These are phyloP conservation scores for Tetrapisispora pingtungensis DNA, from an alignment of 805 yeast genomes.

Conservation along the genomic window DNA sequence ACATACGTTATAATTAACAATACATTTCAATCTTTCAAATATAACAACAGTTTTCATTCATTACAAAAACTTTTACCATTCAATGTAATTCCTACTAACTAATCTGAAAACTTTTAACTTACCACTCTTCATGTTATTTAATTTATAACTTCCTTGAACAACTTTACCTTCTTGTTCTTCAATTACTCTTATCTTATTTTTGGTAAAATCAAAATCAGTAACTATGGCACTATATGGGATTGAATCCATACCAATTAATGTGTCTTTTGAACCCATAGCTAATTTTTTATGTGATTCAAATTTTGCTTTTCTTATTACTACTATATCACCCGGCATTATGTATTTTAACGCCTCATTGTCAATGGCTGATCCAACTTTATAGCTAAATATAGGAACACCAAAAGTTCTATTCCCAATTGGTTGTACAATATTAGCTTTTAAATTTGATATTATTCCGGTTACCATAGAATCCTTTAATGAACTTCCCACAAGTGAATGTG, in stretches of 20 bases:
- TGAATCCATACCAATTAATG: conserved; percentile 48
- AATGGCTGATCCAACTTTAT: conserved; percentile 43
- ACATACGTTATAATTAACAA: neutral
- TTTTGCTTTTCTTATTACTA: conserved; percentile 64
- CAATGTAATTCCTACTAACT: conserved; percentile 61
- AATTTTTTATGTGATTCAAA: conserved; percentile 57
- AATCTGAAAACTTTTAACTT: conserved; percentile 70
- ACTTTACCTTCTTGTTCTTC: conserved; percentile 48
- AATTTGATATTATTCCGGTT: conserved; percentile 28
- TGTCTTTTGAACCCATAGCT: conserved; percentile 36
- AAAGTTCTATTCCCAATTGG: conserved; percentile 58
- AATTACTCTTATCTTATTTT: conserved; percentile 59
- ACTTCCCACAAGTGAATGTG: conserved; percentile 30
- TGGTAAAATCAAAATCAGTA: conserved; percentile 61
- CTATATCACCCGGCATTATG: conserved; percentile 73
- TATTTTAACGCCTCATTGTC: conserved; percentile 45
- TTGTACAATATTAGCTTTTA: conserved; percentile 36
- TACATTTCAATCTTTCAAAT: neutral
- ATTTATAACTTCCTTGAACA: conserved; percentile 50
- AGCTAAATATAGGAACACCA: conserved; percentile 45
- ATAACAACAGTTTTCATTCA: no score
- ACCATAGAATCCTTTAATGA: conserved; percentile 21
- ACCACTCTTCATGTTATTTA: conserved; percentile 70
- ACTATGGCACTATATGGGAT: conserved; percentile 49
- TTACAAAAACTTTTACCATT: no score